These are phyloP conservation scores for Plectosphaerella sp. DNA, from an alignment of 2,329 filamentous ascomycete genomes.

Conservation along the genomic window DNA sequence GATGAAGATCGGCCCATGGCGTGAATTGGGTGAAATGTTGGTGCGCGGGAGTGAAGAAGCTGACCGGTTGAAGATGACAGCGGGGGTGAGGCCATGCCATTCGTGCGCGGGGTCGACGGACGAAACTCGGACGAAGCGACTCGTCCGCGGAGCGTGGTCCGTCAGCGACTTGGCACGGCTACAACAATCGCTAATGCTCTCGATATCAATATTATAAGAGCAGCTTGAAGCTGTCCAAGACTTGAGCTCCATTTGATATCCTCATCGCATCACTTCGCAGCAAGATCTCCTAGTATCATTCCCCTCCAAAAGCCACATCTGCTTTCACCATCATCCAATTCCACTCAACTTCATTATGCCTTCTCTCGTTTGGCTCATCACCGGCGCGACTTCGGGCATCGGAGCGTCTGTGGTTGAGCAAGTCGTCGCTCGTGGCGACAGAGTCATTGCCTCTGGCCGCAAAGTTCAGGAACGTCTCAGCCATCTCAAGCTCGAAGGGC, in stretches of 20 bases:
- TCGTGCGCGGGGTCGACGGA: not conserved
- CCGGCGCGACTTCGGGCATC: conserved; percentile 22
- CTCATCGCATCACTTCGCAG: not conserved
- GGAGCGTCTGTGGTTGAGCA: conserved; percentile 25
- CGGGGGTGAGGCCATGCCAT: not conserved
- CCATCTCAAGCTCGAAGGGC: conserved; percentile 16
- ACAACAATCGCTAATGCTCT: not conserved
- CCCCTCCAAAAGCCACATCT: not conserved
- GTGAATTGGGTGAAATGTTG: not conserved
- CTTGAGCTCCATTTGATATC: not conserved
- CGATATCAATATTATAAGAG: not conserved
- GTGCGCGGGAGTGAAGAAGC: not conserved
- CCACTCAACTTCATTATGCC: conserved; percentile 13
- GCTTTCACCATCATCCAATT: not conserved
- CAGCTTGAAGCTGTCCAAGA: not conserved
- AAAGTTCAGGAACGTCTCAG: conserved; percentile 41
- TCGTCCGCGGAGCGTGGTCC: not conserved
- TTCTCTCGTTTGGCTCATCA: conserved; percentile 25
- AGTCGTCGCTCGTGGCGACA: conserved; percentile 35
- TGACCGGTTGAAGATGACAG: not conserved
- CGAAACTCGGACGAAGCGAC: not conserved
- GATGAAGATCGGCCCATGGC: not conserved
- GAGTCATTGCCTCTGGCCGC: conserved; percentile 43
- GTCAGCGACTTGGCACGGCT: not conserved
- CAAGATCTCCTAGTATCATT: no score